Evolutionary conservation across 768 basidiomycete genomes (phyloP).

Genomic region (Podaxis sp.): DNA sequence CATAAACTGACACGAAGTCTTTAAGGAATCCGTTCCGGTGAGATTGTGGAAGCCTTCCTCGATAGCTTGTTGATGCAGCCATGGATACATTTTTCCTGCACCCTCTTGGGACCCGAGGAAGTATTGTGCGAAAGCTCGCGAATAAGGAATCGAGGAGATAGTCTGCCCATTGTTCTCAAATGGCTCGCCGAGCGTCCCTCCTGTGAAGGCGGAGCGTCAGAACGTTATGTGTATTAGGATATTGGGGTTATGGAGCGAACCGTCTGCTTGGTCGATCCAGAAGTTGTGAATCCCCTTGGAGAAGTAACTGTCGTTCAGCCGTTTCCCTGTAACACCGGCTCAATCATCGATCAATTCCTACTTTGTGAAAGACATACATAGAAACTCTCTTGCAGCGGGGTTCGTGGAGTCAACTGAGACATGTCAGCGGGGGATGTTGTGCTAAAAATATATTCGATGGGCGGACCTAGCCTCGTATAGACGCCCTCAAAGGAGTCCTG

Average conservation of each 20-base stretch:
- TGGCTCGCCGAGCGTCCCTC: slow-evolving; percentile 35
- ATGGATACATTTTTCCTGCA: slow-evolving; percentile 37
- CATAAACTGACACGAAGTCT: slow-evolving; percentile 32
- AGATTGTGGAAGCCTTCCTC: slow-evolving; percentile 36
- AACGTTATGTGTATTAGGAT: neutral
- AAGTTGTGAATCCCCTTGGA: slow-evolving; percentile 37
- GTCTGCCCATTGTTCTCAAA: slow-evolving; percentile 35
- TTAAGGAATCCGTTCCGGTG: slow-evolving; percentile 20
- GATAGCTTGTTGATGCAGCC: slow-evolving; percentile 38
- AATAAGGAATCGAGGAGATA: slow-evolving; percentile 31
- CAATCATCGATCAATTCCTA: neutral
- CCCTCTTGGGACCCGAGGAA: slow-evolving; percentile 36
- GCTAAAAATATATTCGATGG: neutral
- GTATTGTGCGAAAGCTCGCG: slow-evolving; percentile 34
- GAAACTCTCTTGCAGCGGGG: slow-evolving; percentile 35
- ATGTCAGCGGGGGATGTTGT: neutral
- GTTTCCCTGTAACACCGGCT: slow-evolving; percentile 26
- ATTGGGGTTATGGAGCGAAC: slow-evolving; percentile 15
- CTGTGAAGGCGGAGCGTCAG: slow-evolving; percentile 14
- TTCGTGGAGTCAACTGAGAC: slow-evolving; percentile 34
- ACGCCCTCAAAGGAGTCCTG: slow-evolving; percentile 36
- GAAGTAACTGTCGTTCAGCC: slow-evolving; percentile 35
- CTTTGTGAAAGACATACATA: slow-evolving; percentile 24
- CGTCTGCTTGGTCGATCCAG: slow-evolving; percentile 40
- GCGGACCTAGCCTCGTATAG: slow-evolving; percentile 31